phyloP scores from a whole-genome alignment of 2,329 filamentous ascomycete genomes.

The Fusarium subtropicale region DNA sequence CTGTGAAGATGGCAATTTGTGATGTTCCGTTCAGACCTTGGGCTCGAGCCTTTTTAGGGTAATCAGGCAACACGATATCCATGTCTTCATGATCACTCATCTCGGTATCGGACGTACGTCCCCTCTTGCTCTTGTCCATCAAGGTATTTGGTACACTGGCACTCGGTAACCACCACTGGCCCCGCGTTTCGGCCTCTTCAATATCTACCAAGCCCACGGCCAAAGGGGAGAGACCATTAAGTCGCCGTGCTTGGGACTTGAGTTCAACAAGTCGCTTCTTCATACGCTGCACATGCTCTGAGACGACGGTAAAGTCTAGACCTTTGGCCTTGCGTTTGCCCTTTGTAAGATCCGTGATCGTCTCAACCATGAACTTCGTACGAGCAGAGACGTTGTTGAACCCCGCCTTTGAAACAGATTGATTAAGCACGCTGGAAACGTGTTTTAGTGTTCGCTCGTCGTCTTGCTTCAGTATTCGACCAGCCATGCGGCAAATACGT shows the following conservation, averaged over 20 bases:
- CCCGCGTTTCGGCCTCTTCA: slow-evolving; percentile 82
- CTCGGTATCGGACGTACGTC: slow-evolving; percentile 32
- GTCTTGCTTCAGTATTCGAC: slow-evolving; percentile 85
- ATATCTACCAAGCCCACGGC: slow-evolving; percentile 86
- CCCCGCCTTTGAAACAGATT: slow-evolving; percentile 74
- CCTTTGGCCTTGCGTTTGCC: slow-evolving; percentile 85
- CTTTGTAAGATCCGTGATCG: slow-evolving; percentile 93
- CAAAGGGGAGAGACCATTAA: slow-evolving; percentile 83
- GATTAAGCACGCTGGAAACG: slow-evolving; percentile 83
- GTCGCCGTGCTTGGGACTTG: slow-evolving; percentile 65
- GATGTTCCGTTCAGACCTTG: slow-evolving; percentile 90
- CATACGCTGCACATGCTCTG: slow-evolving; percentile 88
- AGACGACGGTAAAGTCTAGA: slow-evolving; percentile 76
- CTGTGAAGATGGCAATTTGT: slow-evolving; percentile 90
- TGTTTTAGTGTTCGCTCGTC: slow-evolving; percentile 90
- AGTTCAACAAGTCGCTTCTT: slow-evolving; percentile 87
- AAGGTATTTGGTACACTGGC: slow-evolving; percentile 79
- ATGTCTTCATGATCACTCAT: slow-evolving; percentile 60
- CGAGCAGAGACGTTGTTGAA: slow-evolving; percentile 81
- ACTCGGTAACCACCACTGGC: slow-evolving; percentile 98
- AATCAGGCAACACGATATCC: slow-evolving; percentile 70
- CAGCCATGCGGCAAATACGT: slow-evolving; percentile 83
- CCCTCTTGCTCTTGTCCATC: slow-evolving; percentile 33
- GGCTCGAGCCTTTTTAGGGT: slow-evolving; percentile 77
- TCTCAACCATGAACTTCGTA: slow-evolving; percentile 98